These are phyloP conservation scores for Halophytophthora batemanensis DNA, from an alignment of 352 stramenopile species.

Conservation along the genomic window DNA sequence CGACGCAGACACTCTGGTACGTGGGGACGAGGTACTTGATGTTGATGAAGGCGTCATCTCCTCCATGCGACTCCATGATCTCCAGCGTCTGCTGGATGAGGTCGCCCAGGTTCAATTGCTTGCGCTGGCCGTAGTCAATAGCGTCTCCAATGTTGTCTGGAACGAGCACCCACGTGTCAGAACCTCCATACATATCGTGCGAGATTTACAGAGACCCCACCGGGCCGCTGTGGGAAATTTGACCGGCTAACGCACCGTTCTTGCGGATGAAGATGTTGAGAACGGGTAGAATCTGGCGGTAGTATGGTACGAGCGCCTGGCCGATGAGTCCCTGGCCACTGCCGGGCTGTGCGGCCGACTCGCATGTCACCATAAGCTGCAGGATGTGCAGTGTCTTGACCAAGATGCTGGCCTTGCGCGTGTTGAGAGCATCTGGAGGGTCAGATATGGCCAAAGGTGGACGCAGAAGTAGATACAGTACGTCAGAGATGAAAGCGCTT, in stretches of 20 bases:
- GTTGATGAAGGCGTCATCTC: constrained; percentile 98
- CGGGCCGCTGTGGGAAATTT: background rate
- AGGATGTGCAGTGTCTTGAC: constrained; percentile 97
- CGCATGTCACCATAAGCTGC: constrained; percentile 94
- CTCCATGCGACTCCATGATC: constrained; percentile 94
- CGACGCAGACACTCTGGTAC: constrained; percentile 92
- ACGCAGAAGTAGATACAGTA: background rate
- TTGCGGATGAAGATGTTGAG: constrained; percentile 98
- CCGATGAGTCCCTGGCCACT: constrained; percentile 90
- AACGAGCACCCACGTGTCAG: background rate
- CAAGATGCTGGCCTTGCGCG: constrained; percentile 91
- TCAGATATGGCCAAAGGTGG: no score
- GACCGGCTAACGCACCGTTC: constrained; percentile 61
- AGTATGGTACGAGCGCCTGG: constrained; percentile 96
- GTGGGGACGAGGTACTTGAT: constrained; percentile 98
- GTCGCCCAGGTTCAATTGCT: constrained; percentile 94
- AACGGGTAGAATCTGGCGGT: constrained; percentile 95
- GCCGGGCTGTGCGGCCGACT: constrained; percentile 74
- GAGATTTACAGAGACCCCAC: background rate
- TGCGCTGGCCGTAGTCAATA: constrained; percentile 96
- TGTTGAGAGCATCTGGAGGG: constrained; percentile 86
- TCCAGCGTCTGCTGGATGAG: constrained; percentile 97
- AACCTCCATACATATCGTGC: background rate
- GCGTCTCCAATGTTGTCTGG: constrained; percentile 94
- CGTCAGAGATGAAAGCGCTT: background rate